Base-by-base conservation (phyloP, 2,329 filamentous ascomycete species). In the Paecilomyces dactylethromorphus region DNA sequence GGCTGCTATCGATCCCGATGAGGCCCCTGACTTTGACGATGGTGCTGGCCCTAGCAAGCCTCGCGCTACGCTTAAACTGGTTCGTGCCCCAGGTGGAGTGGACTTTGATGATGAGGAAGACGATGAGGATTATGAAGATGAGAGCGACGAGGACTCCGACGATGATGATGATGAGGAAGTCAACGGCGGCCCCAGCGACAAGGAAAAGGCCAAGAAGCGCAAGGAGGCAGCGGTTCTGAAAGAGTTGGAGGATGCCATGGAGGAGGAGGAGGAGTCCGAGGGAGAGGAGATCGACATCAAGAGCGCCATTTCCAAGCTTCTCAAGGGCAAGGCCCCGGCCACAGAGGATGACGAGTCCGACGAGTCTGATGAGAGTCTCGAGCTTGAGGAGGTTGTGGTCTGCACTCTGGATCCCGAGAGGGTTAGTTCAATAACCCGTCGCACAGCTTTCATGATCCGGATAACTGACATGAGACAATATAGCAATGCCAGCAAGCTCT, bases 401-500 rank as follows among this genome's bases (percentile, higher is more conserved):
- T 99, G 94, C 85, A 99, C 94, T 62, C 86, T 99, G 57, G 92
- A 97, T 79, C 90, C 92, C 32, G 87, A 91, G 76, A 90, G 88
- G 81, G 94, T 97, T 87, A 75, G 84, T 72, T 58, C 31, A 52
- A 22, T 54, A 11, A 18, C 54, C 33, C 22, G 49, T 10, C 5
- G 26, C 21, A 18, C 29, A 54, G 39, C 21, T 55, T 49, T 45
- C 1, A 49, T 18, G 39, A 57, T 21, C 39, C 5, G 50, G 18
- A 24, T 15, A 22, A 58, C 53, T 64, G 39, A 64, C 53, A 21
- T 58, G n/a, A 53, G 50, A 51, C 50, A 21, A 15, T 59, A 53
- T 69, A 97, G 94, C 86, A 90, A 81, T 96, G 89, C 84, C 94
- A 99, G 79, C 95, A 99, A 79, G 80, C 94, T 54, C 86, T 99